These are phyloP conservation scores for Ustilago trichophora DNA, from an alignment of 1,284 basidiomycete genomes.

Conservation along the genomic window DNA sequence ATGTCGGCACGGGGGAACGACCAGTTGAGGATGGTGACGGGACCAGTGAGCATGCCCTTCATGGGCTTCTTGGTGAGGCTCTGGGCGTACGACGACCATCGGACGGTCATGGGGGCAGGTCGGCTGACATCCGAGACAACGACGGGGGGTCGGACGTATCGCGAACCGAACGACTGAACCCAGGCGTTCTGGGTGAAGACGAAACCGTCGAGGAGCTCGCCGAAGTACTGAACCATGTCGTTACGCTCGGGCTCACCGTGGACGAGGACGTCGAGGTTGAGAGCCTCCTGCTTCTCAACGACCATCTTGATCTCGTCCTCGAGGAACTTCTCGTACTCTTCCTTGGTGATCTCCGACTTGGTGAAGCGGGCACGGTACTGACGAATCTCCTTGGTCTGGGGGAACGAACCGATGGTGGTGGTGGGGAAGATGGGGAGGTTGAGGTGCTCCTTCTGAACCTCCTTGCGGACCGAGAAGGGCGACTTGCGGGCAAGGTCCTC, in stretches of 20 bases:
- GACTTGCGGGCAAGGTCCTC: conserved; percentile 90
- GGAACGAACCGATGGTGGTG: conserved; percentile 97
- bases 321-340: conserved; percentile 97
- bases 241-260: conserved; percentile 99
- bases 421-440: conserved; percentile 97
- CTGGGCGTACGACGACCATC: conserved; percentile 97
- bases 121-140: conserved; percentile 98
- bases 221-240: conserved; percentile 99
- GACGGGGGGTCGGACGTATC: conserved; percentile 98
- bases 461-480: conserved; percentile 86
- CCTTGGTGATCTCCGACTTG: conserved; percentile 88
- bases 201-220: conserved; percentile 94
- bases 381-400: conserved; percentile 93
- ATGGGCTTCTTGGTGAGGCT: conserved; percentile 91
- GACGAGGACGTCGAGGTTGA: conserved; percentile 95
- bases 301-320: conserved; percentile 96
- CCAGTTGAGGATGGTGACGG: conserved; percentile 90
- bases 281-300: conserved; percentile 94
- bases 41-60: conserved; percentile 97
- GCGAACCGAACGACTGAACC: conserved; percentile 91
- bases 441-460: conserved; percentile 87
- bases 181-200: conserved; percentile 98
- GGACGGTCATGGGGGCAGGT: conserved; percentile 91
- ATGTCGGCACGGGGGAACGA: conserved; percentile 99
- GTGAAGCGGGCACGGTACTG: conserved; percentile 70